Evolutionary conservation across 225 moss, liverwort and hornwort genomes (phyloP), one percentile per base, ranked within the genome.

Genomic region (Sphagnum contortum): DNA sequence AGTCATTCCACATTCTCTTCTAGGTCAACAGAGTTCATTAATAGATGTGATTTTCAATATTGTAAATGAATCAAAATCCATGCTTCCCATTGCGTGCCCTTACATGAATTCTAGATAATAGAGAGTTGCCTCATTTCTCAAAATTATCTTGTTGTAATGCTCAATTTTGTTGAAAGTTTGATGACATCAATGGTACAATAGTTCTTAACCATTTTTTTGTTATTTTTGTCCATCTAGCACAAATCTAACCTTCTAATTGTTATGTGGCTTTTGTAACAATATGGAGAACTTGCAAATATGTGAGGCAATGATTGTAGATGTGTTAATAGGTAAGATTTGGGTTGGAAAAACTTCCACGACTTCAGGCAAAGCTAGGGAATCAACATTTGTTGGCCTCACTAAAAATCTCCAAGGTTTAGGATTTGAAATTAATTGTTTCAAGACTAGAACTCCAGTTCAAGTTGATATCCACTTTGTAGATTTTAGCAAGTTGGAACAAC

Each of bases 321-420:
- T 94, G 48, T 69, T 94, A 50, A 82, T 94, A 29, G 90, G 93
- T 45, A 82, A 84, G 79, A 94, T 90, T 64, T 90, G 93, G 93
- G 88, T 94, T 50, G 93, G 93, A 64, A 83, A 90, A 51, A 73
- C 90, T n/a, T 90, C 90, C 14, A 88, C 90, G 90, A 78, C 80
- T 82, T 88, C 90, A 62, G 93, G 93, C 61, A 84, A 90, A 77
- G 93, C 93, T 62, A 90, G 93, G 14, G 93, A 94, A 76, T 81
- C 93, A 48, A 88, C 93, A 51, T 94, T 88, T 46, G 73, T 78
- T 70, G 93, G 93, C 11, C 84, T 94, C 8, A 94, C 93, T 52
- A 90, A 94, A 69, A 88, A 90, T 56, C 70, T 94, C 44, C 86
- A 90, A 47, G 67, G 72, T 58, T 72, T 90, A 50, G 90, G 90